phyloP scores from a whole-genome alignment of 2,329 filamentous ascomycete genomes.

The Gaeumannomyces sp. region DNA sequence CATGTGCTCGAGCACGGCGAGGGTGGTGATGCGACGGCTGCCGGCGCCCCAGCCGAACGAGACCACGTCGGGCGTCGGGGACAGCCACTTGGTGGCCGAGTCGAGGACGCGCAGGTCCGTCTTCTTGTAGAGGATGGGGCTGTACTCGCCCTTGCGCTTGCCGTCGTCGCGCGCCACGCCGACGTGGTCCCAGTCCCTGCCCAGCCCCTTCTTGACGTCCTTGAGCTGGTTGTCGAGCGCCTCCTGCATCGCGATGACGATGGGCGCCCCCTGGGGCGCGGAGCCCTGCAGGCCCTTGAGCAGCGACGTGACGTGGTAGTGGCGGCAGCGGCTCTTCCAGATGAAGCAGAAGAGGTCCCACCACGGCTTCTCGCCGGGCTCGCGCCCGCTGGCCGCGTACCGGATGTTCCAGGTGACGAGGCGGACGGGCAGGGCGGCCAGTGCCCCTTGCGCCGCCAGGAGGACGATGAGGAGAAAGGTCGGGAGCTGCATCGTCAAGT shows the following conservation, averaged over 20 bases:
- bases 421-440: conserved; percentile 23
- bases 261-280: conserved; percentile 1
- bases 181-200: conserved; percentile 41
- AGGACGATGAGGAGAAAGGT: conserved; percentile 2
- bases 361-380: conserved; percentile 37
- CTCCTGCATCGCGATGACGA: conserved; percentile 35
- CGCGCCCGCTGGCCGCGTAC: conserved; percentile 34
- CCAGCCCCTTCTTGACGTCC: conserved; percentile 4
- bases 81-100: conserved; percentile 57
- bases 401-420: conserved; percentile 43
- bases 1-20: conserved; percentile 38
- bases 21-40: conserved; percentile 39
- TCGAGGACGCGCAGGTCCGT: conserved; percentile 43
- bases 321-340: conserved; percentile 26
- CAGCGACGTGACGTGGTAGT: conserved; percentile 30
- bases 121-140: conserved; percentile 58
- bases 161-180: conserved; percentile 57
- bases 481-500: conserved; percentile 3
- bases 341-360: conserved; percentile 29
- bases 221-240: conserved; percentile 30
- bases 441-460: neutral
- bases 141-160: conserved; percentile 56
- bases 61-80: conserved; percentile 48
- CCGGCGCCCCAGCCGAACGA: conserved; percentile 52
- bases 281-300: conserved; percentile 35